These are phyloP conservation scores for Arthrocladium fulminans DNA, from an alignment of 2,329 filamentous ascomycete genomes.

Conservation along the genomic window DNA sequence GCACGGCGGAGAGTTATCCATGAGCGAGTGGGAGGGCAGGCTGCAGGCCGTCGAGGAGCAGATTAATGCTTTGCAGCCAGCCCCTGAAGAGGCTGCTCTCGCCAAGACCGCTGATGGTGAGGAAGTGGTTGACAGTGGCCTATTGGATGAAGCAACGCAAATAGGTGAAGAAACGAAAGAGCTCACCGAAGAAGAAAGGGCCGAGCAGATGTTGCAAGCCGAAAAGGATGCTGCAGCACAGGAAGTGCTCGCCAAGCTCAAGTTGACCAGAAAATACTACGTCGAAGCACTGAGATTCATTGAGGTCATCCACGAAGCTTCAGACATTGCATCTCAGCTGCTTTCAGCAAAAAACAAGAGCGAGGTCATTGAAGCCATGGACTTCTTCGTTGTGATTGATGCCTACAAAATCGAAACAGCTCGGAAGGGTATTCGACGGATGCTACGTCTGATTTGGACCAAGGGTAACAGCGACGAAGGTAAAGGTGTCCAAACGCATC, in stretches of 20 bases:
- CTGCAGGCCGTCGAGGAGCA: conserved; percentile 76
- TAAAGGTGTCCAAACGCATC: conserved; percentile 90
- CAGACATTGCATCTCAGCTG: conserved; percentile 71
- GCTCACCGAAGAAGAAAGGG: conserved; percentile 72
- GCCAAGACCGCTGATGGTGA: conserved; percentile 53
- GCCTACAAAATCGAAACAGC: conserved; percentile 94
- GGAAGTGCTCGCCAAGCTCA: conserved; percentile 78
- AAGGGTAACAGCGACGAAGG: conserved; percentile 99
- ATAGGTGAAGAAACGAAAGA: conserved; percentile 59
- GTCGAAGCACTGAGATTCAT: conserved; percentile 91
- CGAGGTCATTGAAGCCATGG: conserved; percentile 97
- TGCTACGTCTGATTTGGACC: conserved; percentile 97
- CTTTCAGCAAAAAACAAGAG: conserved; percentile 94
- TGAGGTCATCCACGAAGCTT: conserved; percentile 76
- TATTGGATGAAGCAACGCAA: conserved; percentile 84
- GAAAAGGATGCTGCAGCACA: conserved; percentile 81
- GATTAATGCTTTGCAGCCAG: conserved; percentile 70
- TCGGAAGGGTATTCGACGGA: conserved; percentile 82
- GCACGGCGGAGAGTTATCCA: conserved; percentile 76
- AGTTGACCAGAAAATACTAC: conserved; percentile 83
- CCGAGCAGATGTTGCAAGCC: conserved; percentile 65
- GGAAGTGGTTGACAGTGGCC: conserved; percentile 64
- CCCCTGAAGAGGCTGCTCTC: conserved; percentile 62
- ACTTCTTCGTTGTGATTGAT: conserved; percentile 92
- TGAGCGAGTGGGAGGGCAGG: conserved; percentile 75